Evolutionary conservation across 176 grass and related monocot species (phyloP), one percentile per base, ranked within the genome.

Genomic region (Juncus effusus): DNA sequence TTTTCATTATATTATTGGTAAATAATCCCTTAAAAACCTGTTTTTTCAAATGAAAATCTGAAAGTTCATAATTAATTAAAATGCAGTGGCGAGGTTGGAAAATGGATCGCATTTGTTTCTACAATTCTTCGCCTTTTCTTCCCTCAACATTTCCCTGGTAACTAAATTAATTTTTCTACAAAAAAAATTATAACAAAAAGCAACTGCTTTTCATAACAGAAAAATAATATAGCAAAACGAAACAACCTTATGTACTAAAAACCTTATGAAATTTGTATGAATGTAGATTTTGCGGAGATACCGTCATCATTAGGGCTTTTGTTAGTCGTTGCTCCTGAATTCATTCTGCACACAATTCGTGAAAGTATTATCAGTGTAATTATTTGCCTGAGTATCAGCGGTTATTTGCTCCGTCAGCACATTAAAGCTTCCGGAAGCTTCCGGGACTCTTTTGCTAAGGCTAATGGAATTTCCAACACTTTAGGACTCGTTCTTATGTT

Each of bases 361-460:
- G 57, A 41, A 0, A 2, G 71, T 28, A 3, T 82, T 2, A 36
- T 86, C 5, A 85, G 88, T 16, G 5, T 80, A 15, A 37, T 79
- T 13, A 84, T 97, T 60, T 97, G 93, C 78, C 65, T 97, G 3
- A 8, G 10, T 36, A 92, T 97, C 6, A 87, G 88, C 0, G 84
- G 82, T 56, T 97, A 97, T 85, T 77, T 97, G 40, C 85, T 97
- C 42, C 85, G 86, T 35, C 87, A 97, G 66, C 93, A 97, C 75
- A 79, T 97, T 77, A 79, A 64, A 56, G 88, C 85, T 28, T 86
- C 88, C 0, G 93, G 82, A 2, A 87, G 93, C 42, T 89, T 97
- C 59, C 87, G 83, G 42, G 78, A 86, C 40, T 78, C 88, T 45
- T 89, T 97, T 82, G 85, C 42, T 13, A 87, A 59, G 77, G 40